Conservation (phyloP, 1,139 yeast species). For the Scheffersomyces quercinus region DNA sequence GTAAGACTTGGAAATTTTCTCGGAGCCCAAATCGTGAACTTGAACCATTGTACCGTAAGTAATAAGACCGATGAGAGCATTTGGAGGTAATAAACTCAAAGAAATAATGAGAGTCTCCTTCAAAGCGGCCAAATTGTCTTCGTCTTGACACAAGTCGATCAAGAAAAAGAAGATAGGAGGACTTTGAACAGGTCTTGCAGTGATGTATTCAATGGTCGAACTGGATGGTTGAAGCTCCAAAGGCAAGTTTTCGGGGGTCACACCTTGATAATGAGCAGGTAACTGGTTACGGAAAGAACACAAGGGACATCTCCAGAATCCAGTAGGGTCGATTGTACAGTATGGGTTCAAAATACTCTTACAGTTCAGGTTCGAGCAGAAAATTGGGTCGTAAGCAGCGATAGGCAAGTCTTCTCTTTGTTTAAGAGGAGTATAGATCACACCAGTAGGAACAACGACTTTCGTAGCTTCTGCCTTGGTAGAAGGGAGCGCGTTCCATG, state of each 20-base stretch:
- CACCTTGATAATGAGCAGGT: slow-evolving; percentile 86
- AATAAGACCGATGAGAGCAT: slow-evolving; percentile 86
- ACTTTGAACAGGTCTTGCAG: slow-evolving; percentile 81
- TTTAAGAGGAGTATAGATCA: slow-evolving; percentile 89
- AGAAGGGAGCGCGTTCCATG: slow-evolving; percentile 67
- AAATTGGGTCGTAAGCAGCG: slow-evolving; percentile 87
- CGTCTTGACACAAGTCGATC: slow-evolving; percentile 93
- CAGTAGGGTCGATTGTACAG: slow-evolving; percentile 79
- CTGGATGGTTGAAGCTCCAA: slow-evolving; percentile 75
- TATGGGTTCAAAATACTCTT: slow-evolving; percentile 87
- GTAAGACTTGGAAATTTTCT: slow-evolving; percentile 74
- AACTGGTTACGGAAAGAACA: slow-evolving; percentile 83
- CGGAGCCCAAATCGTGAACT: slow-evolving; percentile 86
- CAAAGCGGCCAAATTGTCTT: slow-evolving; percentile 85
- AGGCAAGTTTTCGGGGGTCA: slow-evolving; percentile 82
- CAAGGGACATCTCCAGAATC: slow-evolving; percentile 88
- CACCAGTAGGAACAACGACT: slow-evolving; percentile 92
- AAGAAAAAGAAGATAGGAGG: slow-evolving; percentile 95
- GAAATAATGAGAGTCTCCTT: slow-evolving; percentile 85
- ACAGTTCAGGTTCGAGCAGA: slow-evolving; percentile 79
- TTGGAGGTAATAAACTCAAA: slow-evolving; percentile 84
- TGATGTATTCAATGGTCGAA: slow-evolving; percentile 90
- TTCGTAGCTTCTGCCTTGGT: slow-evolving; percentile 89
- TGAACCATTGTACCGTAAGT: slow-evolving; percentile 95
- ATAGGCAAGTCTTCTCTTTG: slow-evolving; percentile 75